phyloP scores from a whole-genome alignment of 768 basidiomycete genomes.

The Trametes cubensis region DNA sequence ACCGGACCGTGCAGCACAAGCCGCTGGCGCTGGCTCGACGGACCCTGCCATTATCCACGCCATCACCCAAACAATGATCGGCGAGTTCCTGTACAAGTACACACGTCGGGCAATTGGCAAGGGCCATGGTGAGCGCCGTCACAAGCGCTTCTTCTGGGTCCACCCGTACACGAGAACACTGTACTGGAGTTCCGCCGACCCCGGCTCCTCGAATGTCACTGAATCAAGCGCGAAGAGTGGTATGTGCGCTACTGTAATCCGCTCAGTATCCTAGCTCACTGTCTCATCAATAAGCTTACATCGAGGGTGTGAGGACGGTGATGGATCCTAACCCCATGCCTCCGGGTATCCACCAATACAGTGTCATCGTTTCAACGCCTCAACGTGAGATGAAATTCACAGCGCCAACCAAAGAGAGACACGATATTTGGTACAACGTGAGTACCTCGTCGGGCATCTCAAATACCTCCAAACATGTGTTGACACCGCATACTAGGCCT shows the following conservation, averaged over 20 bases:
- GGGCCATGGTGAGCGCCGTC: conserved; percentile 86
- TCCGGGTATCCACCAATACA: conserved; percentile 90
- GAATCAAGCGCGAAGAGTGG: conserved; percentile 97
- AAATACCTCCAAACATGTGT: conserved; percentile 16
- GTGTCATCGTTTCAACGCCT: conserved; percentile 89
- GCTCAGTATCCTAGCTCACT: conserved; percentile 7
- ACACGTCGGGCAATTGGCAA: conserved; percentile 88
- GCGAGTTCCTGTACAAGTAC: conserved; percentile 98
- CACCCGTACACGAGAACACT: conserved; percentile 98
- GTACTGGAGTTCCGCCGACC: conserved; percentile 96
- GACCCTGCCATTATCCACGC: conserved; percentile 93
- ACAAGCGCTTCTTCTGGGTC: conserved; percentile 99
- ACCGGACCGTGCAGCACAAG: conserved; percentile 28
- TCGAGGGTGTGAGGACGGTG: conserved; percentile 90
- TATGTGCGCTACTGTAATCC: conserved; percentile 46
- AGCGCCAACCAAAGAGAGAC: conserved; percentile 92
- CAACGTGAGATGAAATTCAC: conserved; percentile 98
- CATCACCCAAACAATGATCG: conserved; percentile 99
- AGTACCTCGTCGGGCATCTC: conserved; percentile 32
- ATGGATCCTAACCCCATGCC: conserved; percentile 96
- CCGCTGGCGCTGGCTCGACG: conserved; percentile 52
- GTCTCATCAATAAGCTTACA: conserved; percentile 64
- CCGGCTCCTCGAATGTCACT: conserved; percentile 82
- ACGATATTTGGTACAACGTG: conserved; percentile 96
- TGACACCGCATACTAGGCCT: conserved; percentile 56